Percentiles rank a stretch among this genome's conserved stretches.
phyloP scores from a whole-genome alignment of 1,139 yeast genomes.

The Yamadazyma blattariae region DNA sequence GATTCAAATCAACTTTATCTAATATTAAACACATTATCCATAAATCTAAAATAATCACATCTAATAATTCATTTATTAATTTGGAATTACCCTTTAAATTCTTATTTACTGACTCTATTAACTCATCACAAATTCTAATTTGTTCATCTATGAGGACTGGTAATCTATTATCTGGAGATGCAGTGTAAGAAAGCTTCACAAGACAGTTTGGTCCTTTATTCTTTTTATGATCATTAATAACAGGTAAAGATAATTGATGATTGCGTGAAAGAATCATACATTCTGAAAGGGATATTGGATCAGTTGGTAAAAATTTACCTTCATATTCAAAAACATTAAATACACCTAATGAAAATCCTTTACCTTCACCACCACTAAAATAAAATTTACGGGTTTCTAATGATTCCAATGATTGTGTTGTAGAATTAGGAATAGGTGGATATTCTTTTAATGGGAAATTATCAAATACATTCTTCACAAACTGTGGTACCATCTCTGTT shows the following conservation, averaged over 20 bases:
- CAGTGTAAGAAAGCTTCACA: slow-evolving; percentile 33
- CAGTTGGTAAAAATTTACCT: slow-evolving; percentile 31
- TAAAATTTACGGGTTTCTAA: slow-evolving; percentile 15
- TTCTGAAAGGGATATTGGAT: slow-evolving; percentile 41
- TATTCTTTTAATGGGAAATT: slow-evolving; percentile 44
- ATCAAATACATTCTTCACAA: slow-evolving; percentile 44
- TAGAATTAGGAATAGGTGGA: slow-evolving; percentile 24
- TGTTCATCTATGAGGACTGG: slow-evolving; percentile 46
- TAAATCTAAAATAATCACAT: slow-evolving; percentile 36
- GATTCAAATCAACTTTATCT: slow-evolving; percentile 16
- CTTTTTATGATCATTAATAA: not conserved
- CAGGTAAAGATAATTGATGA: slow-evolving; percentile 28
- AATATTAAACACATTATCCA: slow-evolving; percentile 33
- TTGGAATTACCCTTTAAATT: slow-evolving; percentile 6
- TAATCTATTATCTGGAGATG: slow-evolving; percentile 39
- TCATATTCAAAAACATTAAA: slow-evolving; percentile 29
- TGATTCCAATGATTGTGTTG: slow-evolving; percentile 14
- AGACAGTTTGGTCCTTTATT: slow-evolving; percentile 17
- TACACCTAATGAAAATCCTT: slow-evolving; percentile 37
- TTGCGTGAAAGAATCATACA: slow-evolving; percentile 32
- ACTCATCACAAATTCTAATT: slow-evolving; percentile 18
- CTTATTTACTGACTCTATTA: slow-evolving; percentile 3
- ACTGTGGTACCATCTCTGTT: slow-evolving; percentile 34
- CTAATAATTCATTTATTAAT: slow-evolving; percentile 32
- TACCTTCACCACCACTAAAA: slow-evolving; percentile 8